These are phyloP conservation scores for Ensete glaucum DNA, from an alignment of 176 grass and related monocot genomes.

Conservation along the genomic window DNA sequence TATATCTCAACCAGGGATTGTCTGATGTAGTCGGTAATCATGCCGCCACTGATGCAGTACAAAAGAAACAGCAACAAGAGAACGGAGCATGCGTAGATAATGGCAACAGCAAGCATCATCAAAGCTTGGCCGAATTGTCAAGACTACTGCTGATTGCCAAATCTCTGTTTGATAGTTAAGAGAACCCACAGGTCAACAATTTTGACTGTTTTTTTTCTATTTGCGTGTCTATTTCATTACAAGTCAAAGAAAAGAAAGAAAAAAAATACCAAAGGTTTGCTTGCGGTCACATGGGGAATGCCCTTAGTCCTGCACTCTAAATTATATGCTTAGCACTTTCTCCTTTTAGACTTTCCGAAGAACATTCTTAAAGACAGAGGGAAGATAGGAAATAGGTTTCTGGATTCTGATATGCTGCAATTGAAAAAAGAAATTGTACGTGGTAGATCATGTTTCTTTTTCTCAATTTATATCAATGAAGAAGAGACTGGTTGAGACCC, in stretches of 20 bases:
- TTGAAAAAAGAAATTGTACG: not conserved
- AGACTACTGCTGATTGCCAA: too few species aligned
- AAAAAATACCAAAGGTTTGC: not conserved
- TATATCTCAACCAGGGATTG: too few species aligned
- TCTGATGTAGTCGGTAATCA: too few species aligned
- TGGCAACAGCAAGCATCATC: too few species aligned
- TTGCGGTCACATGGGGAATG: not conserved
- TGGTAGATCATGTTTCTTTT: not conserved
- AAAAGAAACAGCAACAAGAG: too few species aligned
- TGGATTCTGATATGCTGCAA: slow-evolving; percentile 5
- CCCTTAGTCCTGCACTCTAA: not conserved
- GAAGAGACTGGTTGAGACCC: not conserved
- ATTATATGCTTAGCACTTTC: not conserved
- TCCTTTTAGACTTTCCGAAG: not conserved
- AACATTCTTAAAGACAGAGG: not conserved
- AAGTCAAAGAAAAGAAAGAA: not conserved
- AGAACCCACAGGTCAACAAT: too few species aligned
- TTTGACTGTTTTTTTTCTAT: too few species aligned
- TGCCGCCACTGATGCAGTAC: too few species aligned
- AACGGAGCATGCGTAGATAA: too few species aligned
- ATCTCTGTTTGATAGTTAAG: too few species aligned
- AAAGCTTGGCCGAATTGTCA: too few species aligned
- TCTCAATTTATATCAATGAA: not conserved
- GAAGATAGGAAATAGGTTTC: not conserved
- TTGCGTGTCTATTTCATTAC: not conserved